phyloP scores from a whole-genome alignment of 345 rosid genomes.

The Brassica juncea region DNA sequence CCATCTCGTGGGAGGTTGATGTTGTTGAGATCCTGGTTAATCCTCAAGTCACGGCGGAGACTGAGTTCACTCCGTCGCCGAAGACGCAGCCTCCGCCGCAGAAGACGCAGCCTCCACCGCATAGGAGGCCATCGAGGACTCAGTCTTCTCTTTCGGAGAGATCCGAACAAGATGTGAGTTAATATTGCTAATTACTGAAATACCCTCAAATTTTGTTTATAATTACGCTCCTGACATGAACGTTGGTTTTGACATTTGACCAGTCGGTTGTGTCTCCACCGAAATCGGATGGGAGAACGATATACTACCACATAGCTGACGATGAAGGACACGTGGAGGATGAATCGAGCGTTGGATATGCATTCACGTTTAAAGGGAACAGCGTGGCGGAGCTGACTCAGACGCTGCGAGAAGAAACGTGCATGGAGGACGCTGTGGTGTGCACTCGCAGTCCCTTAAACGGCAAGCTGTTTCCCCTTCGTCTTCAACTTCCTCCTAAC shows the following conservation, averaged over 20 bases:
- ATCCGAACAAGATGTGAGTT: conserved; percentile 70
- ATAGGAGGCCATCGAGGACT: conserved; percentile 46
- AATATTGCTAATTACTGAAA: background rate
- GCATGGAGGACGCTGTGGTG: conserved; percentile 65
- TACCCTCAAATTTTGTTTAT: background rate
- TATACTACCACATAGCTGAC: conserved; percentile 78
- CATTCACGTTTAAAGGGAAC: conserved; percentile 76
- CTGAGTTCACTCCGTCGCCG: conserved; percentile 21
- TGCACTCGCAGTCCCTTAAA: conserved; percentile 89
- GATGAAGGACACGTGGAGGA: conserved; percentile 75
- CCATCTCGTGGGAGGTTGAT: conserved; percentile 74
- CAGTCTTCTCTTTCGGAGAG: conserved; percentile 49
- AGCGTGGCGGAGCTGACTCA: conserved; percentile 70
- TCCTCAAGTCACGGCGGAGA: conserved; percentile 8
- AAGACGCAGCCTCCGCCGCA: conserved; percentile 13
- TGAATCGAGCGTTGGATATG: conserved; percentile 53
- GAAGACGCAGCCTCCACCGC: conserved; percentile 40
- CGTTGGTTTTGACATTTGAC: conserved; percentile 13
- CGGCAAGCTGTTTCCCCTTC: conserved; percentile 79
- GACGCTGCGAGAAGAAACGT: conserved; percentile 69
- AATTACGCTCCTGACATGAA: background rate
- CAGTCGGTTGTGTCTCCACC: conserved; percentile 83
- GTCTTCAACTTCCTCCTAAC: conserved; percentile 95
- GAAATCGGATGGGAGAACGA: conserved; percentile 78
- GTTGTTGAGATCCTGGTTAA: conserved; percentile 52